Evolutionary conservation across 2,329 filamentous ascomycete species (phyloP), one percentile per base, ranked within the genome.

Genomic region (Malbranchea zuffiana): DNA sequence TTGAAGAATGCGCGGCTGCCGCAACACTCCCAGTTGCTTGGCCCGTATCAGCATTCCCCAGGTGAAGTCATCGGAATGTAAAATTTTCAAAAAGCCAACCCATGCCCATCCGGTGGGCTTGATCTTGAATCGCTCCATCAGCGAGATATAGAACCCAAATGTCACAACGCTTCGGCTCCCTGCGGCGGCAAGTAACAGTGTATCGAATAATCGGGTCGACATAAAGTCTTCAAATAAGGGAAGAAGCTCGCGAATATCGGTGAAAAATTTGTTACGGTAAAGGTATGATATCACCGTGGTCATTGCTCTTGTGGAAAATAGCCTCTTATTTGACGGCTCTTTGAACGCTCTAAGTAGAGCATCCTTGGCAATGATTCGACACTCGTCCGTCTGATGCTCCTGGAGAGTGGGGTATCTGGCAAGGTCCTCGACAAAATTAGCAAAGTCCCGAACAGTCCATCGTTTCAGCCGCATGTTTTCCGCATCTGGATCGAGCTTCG

Each of bases 161-260:
- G 50, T 49, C 8, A 42, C 45, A n/a, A 63, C 44, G 46, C 68
- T 56, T 33, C 58, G 55, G 15, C 47, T 49, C 32, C 49, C 50
- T 8, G 63, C 63, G 17, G 58, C 52, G 15, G 50, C 50, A 27
- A 49, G 47, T 25, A 70, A 44, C 33, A 69, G 47, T 29, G 66
- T 60, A 33, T 68, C 68, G 44, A 61, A 67, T 4, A 61, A 63
- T 25, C 63, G 57, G 4, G 55, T 49, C 2, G 57, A 56, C 20
- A 57, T 51, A 16, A 61, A 45, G 30, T 57, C 49, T 34, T 62
- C 54, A 40, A 59, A 54, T 11, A 37, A 47, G 11, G 50, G 43
- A 32, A 65, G 59, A 5, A 68, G 43, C 2, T 39, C 23, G 23
- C 54, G 54, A 10, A 57, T 55, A 34, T 49, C 43, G 3, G 40